Percentiles rank a stretch among this genome's conserved stretches.
phyloP scores from a whole-genome alignment of 2,329 filamentous ascomycete species.

The Fusarium luffae region DNA sequence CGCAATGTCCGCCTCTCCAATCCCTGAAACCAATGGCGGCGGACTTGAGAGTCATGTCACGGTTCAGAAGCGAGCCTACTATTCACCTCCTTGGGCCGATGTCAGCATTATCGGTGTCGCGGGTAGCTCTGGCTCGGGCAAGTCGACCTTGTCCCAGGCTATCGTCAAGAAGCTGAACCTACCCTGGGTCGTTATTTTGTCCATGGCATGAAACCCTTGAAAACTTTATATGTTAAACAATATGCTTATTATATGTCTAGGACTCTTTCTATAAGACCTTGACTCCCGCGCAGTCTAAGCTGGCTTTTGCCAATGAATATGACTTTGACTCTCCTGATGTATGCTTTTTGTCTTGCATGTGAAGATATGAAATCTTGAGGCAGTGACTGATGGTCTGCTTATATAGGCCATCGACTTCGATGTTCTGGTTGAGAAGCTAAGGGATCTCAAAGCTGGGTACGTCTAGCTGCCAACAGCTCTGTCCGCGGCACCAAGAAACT shows the following conservation, averaged over 20 bases:
- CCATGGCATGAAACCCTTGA: conserved; percentile 74
- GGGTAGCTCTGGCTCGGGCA: conserved; percentile 92
- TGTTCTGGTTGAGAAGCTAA: conserved; percentile 79
- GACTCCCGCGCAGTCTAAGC: conserved; percentile 78
- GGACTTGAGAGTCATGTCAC: conserved; percentile 57
- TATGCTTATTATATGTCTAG: conserved; percentile 58
- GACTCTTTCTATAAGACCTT: conserved; percentile 98
- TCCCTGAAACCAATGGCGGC: conserved; percentile 24
- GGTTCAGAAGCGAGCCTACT: conserved; percentile 73
- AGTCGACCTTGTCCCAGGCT: conserved; percentile 91
- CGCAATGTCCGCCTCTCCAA: conserved; percentile 36
- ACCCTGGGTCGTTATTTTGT: conserved; percentile 97
- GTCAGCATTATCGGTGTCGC: conserved; percentile 97
- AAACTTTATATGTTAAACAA: background rate
- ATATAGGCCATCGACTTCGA: conserved; percentile 89
- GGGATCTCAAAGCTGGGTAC: conserved; percentile 92
- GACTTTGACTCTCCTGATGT: conserved; percentile 93
- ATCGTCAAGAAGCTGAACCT: conserved; percentile 91
- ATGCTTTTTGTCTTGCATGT: conserved; percentile 35
- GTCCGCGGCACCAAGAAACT: background rate
- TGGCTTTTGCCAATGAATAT: conserved; percentile 90
- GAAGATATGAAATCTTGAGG: background rate
- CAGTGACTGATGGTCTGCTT: conserved; percentile 7
- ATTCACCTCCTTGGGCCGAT: conserved; percentile 95
- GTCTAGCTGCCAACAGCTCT: conserved; percentile 36